Evolutionary conservation across 2,329 filamentous ascomycete species (phyloP).

Genomic region (Ambrosiella beaveri): DNA sequence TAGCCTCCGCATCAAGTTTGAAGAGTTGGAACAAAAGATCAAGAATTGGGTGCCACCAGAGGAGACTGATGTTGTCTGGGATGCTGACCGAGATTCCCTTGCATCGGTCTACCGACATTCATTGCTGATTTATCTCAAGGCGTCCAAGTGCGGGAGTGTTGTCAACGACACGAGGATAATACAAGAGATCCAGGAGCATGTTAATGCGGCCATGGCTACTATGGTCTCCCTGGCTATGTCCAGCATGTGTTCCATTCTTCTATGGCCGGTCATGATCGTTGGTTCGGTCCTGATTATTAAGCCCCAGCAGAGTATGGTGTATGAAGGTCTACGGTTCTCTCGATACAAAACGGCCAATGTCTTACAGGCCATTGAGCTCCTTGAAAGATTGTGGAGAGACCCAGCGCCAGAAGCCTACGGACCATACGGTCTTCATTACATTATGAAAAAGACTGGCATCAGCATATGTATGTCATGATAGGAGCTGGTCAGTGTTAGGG

Average conservation of each 20-base stretch:
- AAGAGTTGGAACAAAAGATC: slow-evolving; percentile 9
- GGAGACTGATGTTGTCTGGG: slow-evolving; percentile 7
- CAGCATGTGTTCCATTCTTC: slow-evolving; percentile 11
- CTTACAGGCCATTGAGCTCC: slow-evolving; percentile 11
- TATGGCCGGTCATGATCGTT: slow-evolving; percentile 13
- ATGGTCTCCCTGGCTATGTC: slow-evolving; percentile 12
- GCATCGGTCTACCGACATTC: slow-evolving; percentile 12
- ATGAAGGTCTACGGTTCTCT: slow-evolving; percentile 11
- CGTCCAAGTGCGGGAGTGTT: slow-evolving; percentile 7
- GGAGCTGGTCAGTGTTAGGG: background rate
- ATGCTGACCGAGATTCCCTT: slow-evolving; percentile 11
- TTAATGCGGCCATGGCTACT: slow-evolving; percentile 10
- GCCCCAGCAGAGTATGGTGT: slow-evolving; percentile 12
- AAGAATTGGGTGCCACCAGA: slow-evolving; percentile 7
- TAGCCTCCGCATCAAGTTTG: slow-evolving; percentile 5
- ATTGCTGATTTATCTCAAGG: slow-evolving; percentile 8
- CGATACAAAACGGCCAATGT: slow-evolving; percentile 13
- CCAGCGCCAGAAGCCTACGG: slow-evolving; percentile 12
- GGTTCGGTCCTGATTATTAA: slow-evolving; percentile 13
- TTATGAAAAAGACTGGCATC: slow-evolving; percentile 13
- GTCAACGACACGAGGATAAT: slow-evolving; percentile 10
- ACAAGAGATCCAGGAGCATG: slow-evolving; percentile 12
- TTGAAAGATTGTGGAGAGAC: slow-evolving; percentile 12
- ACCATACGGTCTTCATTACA: slow-evolving; percentile 12
- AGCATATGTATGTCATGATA: slow-evolving; percentile 12